Evolutionary conservation across 1,284 basidiomycete genomes (phyloP), one percentile per base, ranked within the genome.

Genomic region (Marasmius oreades): DNA sequence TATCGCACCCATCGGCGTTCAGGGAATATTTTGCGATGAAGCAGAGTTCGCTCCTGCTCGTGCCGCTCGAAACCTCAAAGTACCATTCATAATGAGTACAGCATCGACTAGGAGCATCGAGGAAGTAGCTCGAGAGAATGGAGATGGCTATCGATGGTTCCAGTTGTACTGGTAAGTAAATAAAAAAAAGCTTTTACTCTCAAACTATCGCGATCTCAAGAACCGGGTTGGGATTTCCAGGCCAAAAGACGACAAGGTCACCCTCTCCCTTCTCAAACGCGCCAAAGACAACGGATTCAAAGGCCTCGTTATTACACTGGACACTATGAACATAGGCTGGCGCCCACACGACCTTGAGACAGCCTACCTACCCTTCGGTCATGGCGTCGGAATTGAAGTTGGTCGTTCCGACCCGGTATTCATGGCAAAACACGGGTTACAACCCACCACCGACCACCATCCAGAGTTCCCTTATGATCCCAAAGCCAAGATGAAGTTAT

Each of bases 1-100:
- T 57, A 70, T 92, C 53, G 87, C 85, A 0, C 90, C 90, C 0
- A 79, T 93, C 42, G 90, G 90, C 5, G 84, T 87, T 2, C 90
- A 92, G 64, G 83, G 79, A 8, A 82, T 90, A 57, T 79, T 88
- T 62, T 81, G 86, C 62, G 70, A 71, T 0, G 84, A 88, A 33
- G 90, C 78, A 0, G 91, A 93, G 63, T 69, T 88, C 16, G 87
- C 82, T 1, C 75, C 85, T 1, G 88, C 90, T 0, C 75, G 77
- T 3, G 90, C 89, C 0, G 88, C 84, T 0, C 74, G 72, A 2
- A 80, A 78, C 14, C 73, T 91, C 2, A 81, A 81, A 0, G 73
- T 93, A 0, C 86, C 89, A 0, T 83, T 84, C 63, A 81, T 87
- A 61, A 75, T 93, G 63, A 92, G 89, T 56, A 86, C 90, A 0